These are phyloP conservation scores for Echeveria elegans DNA, from an alignment of 164 flowering plant genomes.

Conservation along the genomic window DNA sequence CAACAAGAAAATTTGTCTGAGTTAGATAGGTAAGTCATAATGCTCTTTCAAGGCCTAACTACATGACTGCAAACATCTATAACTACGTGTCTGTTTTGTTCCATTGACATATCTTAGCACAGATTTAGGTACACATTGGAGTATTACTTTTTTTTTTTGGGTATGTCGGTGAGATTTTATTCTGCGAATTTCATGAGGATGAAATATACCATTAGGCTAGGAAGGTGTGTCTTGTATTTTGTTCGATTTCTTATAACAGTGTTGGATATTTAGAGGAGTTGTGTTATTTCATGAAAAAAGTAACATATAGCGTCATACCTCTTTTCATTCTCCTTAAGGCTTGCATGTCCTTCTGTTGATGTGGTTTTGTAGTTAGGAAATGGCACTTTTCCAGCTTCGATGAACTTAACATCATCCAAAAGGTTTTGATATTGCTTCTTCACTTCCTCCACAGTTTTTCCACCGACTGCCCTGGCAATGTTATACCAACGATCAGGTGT, in stretches of 20 bases:
- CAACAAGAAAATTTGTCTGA: background rate
- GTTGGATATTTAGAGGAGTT: background rate
- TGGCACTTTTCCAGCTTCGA: conserved; percentile 25
- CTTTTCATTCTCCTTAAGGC: background rate
- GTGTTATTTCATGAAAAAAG: background rate
- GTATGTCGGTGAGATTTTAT: background rate
- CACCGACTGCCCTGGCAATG: conserved; percentile 23
- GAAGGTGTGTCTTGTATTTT: background rate
- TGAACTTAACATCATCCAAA: conserved; percentile 17
- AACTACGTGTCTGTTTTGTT: background rate
- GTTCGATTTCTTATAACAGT: background rate
- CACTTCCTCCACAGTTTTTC: conserved; percentile 24
- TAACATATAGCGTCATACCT: background rate
- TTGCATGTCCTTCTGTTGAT: background rate
- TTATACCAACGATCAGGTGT: conserved; percentile 29
- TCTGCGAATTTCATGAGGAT: background rate
- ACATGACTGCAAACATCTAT: background rate
- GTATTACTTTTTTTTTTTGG: background rate
- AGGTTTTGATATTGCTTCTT: conserved; percentile 22
- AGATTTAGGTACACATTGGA: background rate
- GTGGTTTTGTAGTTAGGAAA: conserved; percentile 17
- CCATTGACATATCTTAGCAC: background rate
- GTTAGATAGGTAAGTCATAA: background rate
- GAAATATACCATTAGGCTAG: background rate
- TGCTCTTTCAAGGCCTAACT: background rate